phyloP scores from a whole-genome alignment of 441 rosid genomes.

The Rhodomyrtus psidioides region DNA sequence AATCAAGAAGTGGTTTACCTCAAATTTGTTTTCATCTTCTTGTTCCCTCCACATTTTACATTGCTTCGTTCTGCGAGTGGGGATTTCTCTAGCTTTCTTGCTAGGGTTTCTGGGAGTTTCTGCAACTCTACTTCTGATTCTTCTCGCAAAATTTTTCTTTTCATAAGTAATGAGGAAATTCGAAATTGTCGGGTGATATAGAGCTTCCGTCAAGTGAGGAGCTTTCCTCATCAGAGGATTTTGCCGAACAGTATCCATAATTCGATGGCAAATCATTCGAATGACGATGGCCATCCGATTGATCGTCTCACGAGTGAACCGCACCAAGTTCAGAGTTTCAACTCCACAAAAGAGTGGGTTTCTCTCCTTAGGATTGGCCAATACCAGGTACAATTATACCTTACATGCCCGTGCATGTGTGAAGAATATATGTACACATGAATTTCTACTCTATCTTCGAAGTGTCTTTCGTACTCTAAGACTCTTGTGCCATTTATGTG shows the following conservation, averaged over 20 bases:
- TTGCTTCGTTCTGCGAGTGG: too few species aligned
- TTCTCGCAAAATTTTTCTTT: not conserved
- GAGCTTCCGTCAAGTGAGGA: not conserved
- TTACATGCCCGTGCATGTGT: not conserved
- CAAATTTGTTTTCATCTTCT: not conserved
- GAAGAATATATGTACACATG: not conserved
- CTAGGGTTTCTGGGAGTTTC: not conserved
- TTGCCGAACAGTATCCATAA: not conserved
- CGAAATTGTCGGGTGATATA: not conserved
- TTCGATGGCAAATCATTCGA: not conserved
- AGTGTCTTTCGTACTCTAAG: not conserved
- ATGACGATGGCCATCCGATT: not conserved
- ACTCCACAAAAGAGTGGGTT: not conserved
- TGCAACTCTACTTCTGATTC: not conserved
- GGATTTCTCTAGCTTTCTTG: not conserved
- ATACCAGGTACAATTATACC: not conserved
- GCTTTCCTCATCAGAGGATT: not conserved
- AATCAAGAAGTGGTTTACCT: not conserved
- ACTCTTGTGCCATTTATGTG: not conserved
- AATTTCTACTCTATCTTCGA: too few species aligned
- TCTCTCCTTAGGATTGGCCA: not conserved
- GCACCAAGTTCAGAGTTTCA: not conserved
- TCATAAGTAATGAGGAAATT: not conserved
- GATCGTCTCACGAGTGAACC: not conserved
- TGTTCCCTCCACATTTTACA: not conserved